Conservation (phyloP, 768 basidiomycete species). For the Suillus tomentosus region DNA sequence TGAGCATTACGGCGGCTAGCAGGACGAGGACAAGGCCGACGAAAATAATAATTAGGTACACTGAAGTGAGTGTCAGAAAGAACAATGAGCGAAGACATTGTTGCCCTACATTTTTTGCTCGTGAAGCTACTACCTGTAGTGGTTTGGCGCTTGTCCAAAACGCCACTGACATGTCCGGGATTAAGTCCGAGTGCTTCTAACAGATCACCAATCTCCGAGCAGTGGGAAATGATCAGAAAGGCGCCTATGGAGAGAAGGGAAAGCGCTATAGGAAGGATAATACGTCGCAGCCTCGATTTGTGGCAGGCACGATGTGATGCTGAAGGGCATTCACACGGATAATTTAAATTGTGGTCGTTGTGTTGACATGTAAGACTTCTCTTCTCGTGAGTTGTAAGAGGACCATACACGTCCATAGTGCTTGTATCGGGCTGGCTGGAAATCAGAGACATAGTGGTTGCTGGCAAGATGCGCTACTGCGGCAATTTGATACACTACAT, state of each 20-base stretch:
- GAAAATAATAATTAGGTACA: constrained; percentile 66
- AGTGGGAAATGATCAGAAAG: constrained; percentile 33
- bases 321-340: constrained; percentile 23
- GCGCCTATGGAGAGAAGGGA: constrained; percentile 34
- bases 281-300: constrained; percentile 30
- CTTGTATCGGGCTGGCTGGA: constrained; percentile 30
- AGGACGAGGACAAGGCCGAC: constrained; percentile 61
- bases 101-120: constrained; percentile 39
- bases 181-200: constrained; percentile 25
- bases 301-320: constrained; percentile 36
- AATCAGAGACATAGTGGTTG: constrained; percentile 26
- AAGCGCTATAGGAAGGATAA: constrained; percentile 39
- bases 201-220: constrained; percentile 29
- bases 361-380: constrained; percentile 27
- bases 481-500: not conserved
- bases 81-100: constrained; percentile 18
- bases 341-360: constrained; percentile 17
- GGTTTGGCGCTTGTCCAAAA: constrained; percentile 30
- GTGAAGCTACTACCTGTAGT: constrained; percentile 33
- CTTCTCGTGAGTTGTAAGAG: constrained; percentile 16
- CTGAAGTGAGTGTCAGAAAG: constrained; percentile 31
- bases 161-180: constrained; percentile 27
- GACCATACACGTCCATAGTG: constrained; percentile 24
- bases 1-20: constrained; percentile 56
- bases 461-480: constrained; percentile 1